Evolutionary conservation across 164 flowering plant species (phyloP), one percentile per base, ranked within the genome.

Genomic region (Aristolochia californica): DNA sequence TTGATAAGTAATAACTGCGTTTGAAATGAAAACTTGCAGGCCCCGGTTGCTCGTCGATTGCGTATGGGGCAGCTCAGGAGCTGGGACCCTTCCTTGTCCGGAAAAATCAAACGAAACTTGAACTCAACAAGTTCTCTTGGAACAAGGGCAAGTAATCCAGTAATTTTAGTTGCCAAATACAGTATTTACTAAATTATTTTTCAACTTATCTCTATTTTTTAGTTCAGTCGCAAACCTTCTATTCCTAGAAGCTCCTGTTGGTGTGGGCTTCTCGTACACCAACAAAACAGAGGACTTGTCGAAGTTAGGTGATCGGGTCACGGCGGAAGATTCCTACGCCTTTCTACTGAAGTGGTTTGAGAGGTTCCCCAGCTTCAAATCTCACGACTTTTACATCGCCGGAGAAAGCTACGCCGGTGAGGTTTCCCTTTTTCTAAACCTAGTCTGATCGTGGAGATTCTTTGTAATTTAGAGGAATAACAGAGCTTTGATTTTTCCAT

Each of bases 321-420:
- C 84, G 2, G 84, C 87, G 0, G 45, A 65, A 4, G 87, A 82
- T 49, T 73, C 81, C 21, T 49, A 73, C 51, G 71, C 80, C 1
- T 82, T 82, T 66, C 68, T 82, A 20, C 2, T 80, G 13, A 55
- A 62, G 21, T 82, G 87, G 87, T 82, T 82, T 61, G 60, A 69
- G 52, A 75, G 72, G 61, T 82, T 79, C 53, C 83, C 83, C 15
- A 21, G 18, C 16, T 78, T 70, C 71, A 77, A 71, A 61, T 72
- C 77, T 64, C 68, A 74, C 52, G 78, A 76, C 1, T 79, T 82
- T 55, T 82, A 76, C 59, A 66, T 82, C 15, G 69, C 84, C 12
- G 87, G 87, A 61, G 87, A 80, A 66, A 82, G 87, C 71, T 80
- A 80, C 60, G 87, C 87, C 20, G 87, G 87, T 72, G 51, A 12